Percentiles rank a stretch among this genome's conserved stretches.
phyloP scores from a whole-genome alignment of 1,284 basidiomycete species.

The Trametes sp. region DNA sequence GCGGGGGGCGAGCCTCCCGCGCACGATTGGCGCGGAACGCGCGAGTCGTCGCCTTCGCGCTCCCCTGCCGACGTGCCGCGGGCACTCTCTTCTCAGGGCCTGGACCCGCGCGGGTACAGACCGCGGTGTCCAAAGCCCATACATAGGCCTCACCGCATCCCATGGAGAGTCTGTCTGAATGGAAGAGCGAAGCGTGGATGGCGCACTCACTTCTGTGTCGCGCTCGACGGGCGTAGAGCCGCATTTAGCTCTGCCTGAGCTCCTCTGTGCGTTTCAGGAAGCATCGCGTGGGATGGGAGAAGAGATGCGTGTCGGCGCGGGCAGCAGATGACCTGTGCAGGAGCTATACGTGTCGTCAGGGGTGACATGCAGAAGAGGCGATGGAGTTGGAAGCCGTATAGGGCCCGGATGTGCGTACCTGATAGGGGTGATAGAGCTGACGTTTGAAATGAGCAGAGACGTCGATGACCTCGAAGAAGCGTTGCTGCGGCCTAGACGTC shows the following conservation, averaged over 20 bases:
- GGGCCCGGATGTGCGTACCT: not conserved
- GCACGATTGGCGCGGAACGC: not conserved
- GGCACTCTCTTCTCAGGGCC: not conserved
- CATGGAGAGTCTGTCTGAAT: slow-evolving; percentile 4
- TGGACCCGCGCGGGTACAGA: not conserved
- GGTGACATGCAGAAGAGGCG: not conserved
- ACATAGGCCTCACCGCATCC: not conserved
- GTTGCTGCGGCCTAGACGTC: not conserved
- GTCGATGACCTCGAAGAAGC: not conserved
- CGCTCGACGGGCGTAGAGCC: not conserved
- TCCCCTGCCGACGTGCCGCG: slow-evolving; percentile 8
- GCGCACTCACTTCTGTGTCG: not conserved
- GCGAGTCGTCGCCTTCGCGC: not conserved
- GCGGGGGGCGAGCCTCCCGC: not conserved
- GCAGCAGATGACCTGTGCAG: not conserved
- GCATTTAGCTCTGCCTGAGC: not conserved
- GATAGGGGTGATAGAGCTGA: not conserved
- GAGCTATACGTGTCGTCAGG: not conserved
- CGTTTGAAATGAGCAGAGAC: no score
- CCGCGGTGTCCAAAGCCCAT: not conserved
- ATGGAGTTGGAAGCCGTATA: not conserved
- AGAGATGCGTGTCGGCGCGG: not conserved
- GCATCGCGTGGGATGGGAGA: not conserved
- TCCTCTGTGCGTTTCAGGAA: not conserved
- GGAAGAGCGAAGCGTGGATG: slow-evolving; percentile 4